phyloP scores from a whole-genome alignment of 1,284 basidiomycete genomes.

The Tremellales sp. region DNA sequence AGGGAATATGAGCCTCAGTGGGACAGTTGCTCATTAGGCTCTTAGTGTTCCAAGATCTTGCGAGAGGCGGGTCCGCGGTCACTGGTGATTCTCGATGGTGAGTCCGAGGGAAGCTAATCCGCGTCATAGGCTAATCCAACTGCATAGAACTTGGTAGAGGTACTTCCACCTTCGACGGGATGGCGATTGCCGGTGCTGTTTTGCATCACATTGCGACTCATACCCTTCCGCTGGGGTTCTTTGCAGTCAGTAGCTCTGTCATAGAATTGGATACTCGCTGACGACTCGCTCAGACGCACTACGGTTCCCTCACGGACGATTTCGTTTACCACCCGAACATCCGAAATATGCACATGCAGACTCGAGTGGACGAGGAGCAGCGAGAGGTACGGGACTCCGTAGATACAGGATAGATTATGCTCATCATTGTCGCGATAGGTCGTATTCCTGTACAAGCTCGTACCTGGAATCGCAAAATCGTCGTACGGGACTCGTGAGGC shows the following conservation, averaged over 20 bases:
- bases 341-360: conserved; percentile 89
- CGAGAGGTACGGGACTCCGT: conserved; percentile 58
- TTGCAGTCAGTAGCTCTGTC: conserved; percentile 44
- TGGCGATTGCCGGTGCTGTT: conserved; percentile 94
- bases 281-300: conserved; percentile 41
- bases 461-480: conserved; percentile 79
- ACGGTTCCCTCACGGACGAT: conserved; percentile 49
- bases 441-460: conserved; percentile 88
- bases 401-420: background rate
- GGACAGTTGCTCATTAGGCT: background rate
- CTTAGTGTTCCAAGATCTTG: conserved; percentile 75
- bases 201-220: conserved; percentile 87
- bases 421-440: conserved; percentile 53
- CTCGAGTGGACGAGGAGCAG: conserved; percentile 82
- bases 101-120: conserved; percentile 22
- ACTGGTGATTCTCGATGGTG: conserved; percentile 90
- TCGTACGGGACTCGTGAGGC: conserved; percentile 75
- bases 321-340: conserved; percentile 84
- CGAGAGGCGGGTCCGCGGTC: conserved; percentile 86
- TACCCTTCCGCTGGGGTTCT: conserved; percentile 68
- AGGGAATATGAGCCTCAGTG: conserved; percentile 8
- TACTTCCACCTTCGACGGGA: conserved; percentile 68
- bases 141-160: conserved; percentile 71
- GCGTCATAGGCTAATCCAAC: background rate
- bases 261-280: background rate